A percentile compares a stretch with the other conserved stretches of the same genome.
These are phyloP conservation scores for Pseudogymnoascus sp. DNA, from an alignment of 2,329 filamentous ascomycete species.

Conservation along the genomic window DNA sequence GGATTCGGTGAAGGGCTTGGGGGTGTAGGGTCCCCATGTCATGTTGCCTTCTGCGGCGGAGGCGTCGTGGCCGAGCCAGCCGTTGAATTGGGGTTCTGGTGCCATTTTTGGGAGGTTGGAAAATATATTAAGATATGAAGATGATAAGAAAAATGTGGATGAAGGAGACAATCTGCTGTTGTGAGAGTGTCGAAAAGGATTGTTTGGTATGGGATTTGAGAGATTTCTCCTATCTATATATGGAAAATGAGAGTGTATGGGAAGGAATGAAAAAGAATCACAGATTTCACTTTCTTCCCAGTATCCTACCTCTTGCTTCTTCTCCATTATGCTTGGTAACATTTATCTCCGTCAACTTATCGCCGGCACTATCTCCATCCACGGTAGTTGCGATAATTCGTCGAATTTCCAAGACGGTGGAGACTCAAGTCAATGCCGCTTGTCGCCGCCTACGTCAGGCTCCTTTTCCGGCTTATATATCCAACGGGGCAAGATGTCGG, in stretches of 20 bases:
- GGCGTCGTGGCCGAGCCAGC: constrained; percentile 24
- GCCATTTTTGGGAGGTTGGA: not conserved
- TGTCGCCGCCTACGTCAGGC: constrained; percentile 1
- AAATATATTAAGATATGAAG: not conserved
- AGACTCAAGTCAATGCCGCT: not conserved
- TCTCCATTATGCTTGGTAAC: not conserved
- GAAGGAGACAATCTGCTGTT: not conserved
- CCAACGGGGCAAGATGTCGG: not conserved
- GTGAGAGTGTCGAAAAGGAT: not conserved
- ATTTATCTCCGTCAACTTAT: not conserved
- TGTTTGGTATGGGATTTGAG: not conserved
- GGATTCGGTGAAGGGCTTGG: constrained; percentile 25
- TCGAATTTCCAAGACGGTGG: not conserved
- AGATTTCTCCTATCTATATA: constrained; percentile 7
- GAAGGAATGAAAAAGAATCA: not conserved
- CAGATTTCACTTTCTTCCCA: not conserved
- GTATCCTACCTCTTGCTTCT: not conserved
- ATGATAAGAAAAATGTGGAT: not conserved
- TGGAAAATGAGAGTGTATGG: not conserved
- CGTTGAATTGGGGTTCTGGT: constrained; percentile 25
- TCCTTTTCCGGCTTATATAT: not conserved
- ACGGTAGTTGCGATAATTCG: not conserved
- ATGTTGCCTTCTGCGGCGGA: constrained; percentile 27
- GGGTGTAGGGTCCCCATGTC: constrained; percentile 28
- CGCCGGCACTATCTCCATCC: not conserved